These are phyloP conservation scores for Daldinia sp. DNA, from an alignment of 2,329 filamentous ascomycete species.

Conservation along the genomic window DNA sequence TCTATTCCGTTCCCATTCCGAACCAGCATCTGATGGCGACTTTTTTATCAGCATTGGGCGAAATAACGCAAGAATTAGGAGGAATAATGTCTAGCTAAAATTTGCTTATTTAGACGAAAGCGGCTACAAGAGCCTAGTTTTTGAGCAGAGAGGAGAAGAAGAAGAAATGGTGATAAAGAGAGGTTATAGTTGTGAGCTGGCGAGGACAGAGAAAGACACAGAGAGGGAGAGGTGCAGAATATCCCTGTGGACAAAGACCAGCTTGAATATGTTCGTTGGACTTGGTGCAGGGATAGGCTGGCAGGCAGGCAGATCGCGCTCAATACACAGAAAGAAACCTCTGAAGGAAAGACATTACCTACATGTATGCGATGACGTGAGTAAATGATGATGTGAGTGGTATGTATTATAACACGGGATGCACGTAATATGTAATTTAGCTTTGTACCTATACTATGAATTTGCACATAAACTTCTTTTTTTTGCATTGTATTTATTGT, in stretches of 20 bases:
- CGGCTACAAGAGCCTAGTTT: neutral
- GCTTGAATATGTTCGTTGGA: conserved; percentile 33
- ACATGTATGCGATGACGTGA: neutral
- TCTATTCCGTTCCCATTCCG: conserved; percentile 2
- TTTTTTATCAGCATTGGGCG: conserved; percentile 13
- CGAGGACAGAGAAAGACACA: neutral
- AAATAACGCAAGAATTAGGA: neutral
- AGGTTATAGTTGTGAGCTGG: neutral
- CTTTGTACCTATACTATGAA: no score
- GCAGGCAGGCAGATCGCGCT: conserved; percentile 35
- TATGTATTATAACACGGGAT: neutral
- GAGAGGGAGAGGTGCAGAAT: neutral
- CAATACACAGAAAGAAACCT: conserved; percentile 24
- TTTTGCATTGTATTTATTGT: neutral
- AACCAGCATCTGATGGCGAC: conserved; percentile 9
- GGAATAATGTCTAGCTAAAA: conserved; percentile 32
- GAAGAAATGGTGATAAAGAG: neutral
- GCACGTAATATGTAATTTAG: neutral
- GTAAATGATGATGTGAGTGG: neutral
- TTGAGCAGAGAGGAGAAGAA: neutral
- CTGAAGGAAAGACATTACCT: neutral
- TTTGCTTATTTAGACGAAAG: conserved; percentile 5
- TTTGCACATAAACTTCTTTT: neutral
- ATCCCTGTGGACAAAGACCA: conserved; percentile 5
- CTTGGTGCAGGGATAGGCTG: conserved; percentile 34